A percentile compares a stretch with the other conserved stretches of the same genome.
Evolutionary conservation across 1,139 yeast species (phyloP).

Genomic region (Debaryomyces fabryi): DNA sequence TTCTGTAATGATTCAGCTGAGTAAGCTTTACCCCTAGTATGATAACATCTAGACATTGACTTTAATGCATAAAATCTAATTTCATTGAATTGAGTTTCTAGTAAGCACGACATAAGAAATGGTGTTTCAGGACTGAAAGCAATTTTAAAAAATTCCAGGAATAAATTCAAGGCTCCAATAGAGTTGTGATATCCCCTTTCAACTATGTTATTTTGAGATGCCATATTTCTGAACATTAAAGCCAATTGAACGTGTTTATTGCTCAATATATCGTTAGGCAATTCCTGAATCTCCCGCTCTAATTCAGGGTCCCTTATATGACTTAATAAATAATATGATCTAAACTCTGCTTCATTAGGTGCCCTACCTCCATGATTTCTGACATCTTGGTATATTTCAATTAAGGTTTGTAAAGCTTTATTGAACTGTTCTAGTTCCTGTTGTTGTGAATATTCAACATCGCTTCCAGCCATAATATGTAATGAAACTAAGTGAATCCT

Average conservation of each 20-base stretch:
- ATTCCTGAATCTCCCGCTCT: slow-evolving; percentile 70
- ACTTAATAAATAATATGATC: slow-evolving; percentile 82
- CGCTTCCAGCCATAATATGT: slow-evolving; percentile 83
- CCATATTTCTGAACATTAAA: slow-evolving; percentile 62
- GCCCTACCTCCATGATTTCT: slow-evolving; percentile 67
- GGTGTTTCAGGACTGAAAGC: slow-evolving; percentile 58
- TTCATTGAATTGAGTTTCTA: slow-evolving; percentile 82
- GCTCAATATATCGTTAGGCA: slow-evolving; percentile 61
- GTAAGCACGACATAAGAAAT: slow-evolving; percentile 68
- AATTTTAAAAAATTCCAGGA: slow-evolving; percentile 64
- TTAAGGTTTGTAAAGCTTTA: slow-evolving; percentile 85
- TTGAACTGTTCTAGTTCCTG: slow-evolving; percentile 95
- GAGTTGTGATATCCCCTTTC: slow-evolving; percentile 59
- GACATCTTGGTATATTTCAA: slow-evolving; percentile 85
- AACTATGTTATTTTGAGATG: slow-evolving; percentile 63
- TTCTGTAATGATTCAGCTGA: slow-evolving; percentile 48
- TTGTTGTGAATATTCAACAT: slow-evolving; percentile 85
- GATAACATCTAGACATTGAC: slow-evolving; percentile 68
- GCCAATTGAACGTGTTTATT: slow-evolving; percentile 72
- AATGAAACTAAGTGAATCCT: slow-evolving; percentile 81
- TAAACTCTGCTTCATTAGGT: slow-evolving; percentile 90
- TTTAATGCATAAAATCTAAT: slow-evolving; percentile 75
- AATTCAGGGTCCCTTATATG: slow-evolving; percentile 84
- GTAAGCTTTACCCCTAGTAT: slow-evolving; percentile 70
- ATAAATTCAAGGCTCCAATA: slow-evolving; percentile 66